phyloP scores from a whole-genome alignment of 2,329 filamentous ascomycete genomes.

The Alternaria consortialis region DNA sequence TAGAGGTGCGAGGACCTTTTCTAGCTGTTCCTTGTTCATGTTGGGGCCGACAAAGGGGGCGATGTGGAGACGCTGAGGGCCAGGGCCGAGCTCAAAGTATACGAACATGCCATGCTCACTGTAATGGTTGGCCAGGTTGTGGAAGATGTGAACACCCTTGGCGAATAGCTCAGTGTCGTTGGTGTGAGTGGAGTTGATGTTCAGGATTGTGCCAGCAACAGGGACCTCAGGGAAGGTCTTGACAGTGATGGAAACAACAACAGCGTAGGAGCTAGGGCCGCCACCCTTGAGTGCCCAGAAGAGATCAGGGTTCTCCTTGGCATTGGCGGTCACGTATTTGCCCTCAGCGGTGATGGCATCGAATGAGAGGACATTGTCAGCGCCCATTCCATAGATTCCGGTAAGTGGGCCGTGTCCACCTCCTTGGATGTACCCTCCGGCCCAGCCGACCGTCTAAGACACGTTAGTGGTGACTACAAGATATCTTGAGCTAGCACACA shows the following conservation, averaged over 20 bases:
- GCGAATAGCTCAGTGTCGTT: conserved; percentile 41
- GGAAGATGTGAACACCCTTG: conserved; percentile 44
- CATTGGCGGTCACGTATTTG: conserved; percentile 43
- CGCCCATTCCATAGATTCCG: conserved; percentile 49
- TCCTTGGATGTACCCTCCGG: conserved; percentile 55
- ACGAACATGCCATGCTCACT: conserved; percentile 47
- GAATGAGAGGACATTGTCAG: conserved; percentile 51
- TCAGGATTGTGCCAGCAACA: conserved; percentile 43
- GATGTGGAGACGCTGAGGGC: conserved; percentile 41
- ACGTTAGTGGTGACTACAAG: conserved; percentile 6
- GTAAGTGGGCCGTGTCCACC: conserved; percentile 56
- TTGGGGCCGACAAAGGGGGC: conserved; percentile 47
- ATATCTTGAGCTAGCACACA: background rate
- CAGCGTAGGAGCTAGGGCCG: conserved; percentile 44
- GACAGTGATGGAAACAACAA: conserved; percentile 43
- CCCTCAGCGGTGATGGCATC: conserved; percentile 52
- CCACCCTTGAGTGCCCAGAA: conserved; percentile 51
- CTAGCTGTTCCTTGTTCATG: conserved; percentile 40
- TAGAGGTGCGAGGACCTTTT: conserved; percentile 38
- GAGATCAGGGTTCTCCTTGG: conserved; percentile 47
- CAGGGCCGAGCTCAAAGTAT: conserved; percentile 44
- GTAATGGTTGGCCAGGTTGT: conserved; percentile 47
- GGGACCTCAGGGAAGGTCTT: conserved; percentile 48
- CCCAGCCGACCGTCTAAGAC: conserved; percentile 49
- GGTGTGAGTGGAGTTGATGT: conserved; percentile 49